phyloP scores from a whole-genome alignment of 164 flowering plant genomes.

The Nymphaea colorata region DNA sequence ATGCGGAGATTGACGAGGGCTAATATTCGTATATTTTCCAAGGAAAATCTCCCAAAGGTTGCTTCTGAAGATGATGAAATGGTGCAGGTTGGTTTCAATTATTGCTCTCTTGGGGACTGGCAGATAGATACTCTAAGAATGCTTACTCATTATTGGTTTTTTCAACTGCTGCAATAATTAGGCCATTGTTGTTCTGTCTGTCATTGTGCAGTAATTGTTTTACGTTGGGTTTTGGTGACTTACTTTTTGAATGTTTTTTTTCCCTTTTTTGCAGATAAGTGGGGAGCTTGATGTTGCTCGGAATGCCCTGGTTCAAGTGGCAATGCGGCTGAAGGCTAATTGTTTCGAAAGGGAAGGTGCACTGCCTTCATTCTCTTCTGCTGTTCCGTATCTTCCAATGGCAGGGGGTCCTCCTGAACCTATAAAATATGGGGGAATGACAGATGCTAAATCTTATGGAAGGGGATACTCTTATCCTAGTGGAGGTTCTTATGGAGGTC shows the following conservation, averaged over 20 bases:
- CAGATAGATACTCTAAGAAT: neutral
- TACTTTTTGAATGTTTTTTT: too few relatives aligned
- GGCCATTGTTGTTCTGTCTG: too few relatives aligned
- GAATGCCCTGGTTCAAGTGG: slow-evolving; percentile 77
- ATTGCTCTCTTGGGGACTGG: neutral
- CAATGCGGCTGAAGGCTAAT: slow-evolving; percentile 72
- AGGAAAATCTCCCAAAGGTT: slow-evolving; percentile 82
- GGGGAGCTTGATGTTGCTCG: slow-evolving; percentile 81
- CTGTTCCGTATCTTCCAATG: slow-evolving; percentile 75
- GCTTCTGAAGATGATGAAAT: slow-evolving; percentile 91
- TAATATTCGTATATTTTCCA: slow-evolving; percentile 77
- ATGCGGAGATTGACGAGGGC: slow-evolving; percentile 84
- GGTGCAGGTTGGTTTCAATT: slow-evolving; percentile 66
- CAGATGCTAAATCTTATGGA: slow-evolving; percentile 43
- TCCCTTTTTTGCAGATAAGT: slow-evolving; percentile 44
- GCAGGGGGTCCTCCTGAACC: slow-evolving; percentile 49
- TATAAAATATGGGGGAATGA: slow-evolving; percentile 62
- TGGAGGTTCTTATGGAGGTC: slow-evolving; percentile 50
- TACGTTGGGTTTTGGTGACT: too few relatives aligned
- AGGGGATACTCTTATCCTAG: slow-evolving; percentile 61
- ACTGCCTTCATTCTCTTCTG: slow-evolving; percentile 56
- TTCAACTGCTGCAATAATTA: neutral
- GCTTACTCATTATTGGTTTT: neutral
- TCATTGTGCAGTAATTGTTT: too few relatives aligned
- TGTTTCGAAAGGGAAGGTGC: slow-evolving; percentile 88